Evolutionary conservation across 2,329 filamentous ascomycete species (phyloP).

Genomic region (Ascosphaera apis): DNA sequence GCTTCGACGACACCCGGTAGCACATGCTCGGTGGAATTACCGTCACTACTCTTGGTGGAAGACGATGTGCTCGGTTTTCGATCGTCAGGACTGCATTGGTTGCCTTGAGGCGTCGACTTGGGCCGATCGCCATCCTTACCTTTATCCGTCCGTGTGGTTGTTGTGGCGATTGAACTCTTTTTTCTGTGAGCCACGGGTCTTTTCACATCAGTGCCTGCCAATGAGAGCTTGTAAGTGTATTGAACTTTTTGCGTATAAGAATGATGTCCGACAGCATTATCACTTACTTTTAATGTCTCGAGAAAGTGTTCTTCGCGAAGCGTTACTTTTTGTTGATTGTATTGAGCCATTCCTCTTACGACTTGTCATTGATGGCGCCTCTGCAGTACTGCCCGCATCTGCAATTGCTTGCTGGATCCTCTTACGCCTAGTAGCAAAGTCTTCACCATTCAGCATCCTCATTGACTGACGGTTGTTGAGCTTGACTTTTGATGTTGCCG

Average conservation of each 20-base stretch:
- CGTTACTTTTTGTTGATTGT: too few relatives aligned
- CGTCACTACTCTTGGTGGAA: neutral
- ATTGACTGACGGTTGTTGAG: conserved; percentile 14
- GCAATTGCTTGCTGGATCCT: conserved; percentile 48
- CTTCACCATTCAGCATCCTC: conserved; percentile 43
- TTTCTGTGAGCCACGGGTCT: too few relatives aligned
- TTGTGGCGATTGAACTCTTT: neutral
- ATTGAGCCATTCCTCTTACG: too few relatives aligned
- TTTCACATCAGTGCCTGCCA: too few relatives aligned
- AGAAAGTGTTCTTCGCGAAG: too few relatives aligned
- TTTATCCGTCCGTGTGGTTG: neutral
- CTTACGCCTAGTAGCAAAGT: conserved; percentile 63
- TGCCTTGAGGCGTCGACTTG: neutral
- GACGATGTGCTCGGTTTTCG: neutral
- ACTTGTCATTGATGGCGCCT: neutral
- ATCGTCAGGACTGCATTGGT: neutral
- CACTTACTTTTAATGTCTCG: too few relatives aligned
- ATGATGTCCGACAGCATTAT: too few relatives aligned
- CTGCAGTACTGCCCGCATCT: neutral
- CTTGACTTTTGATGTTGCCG: conserved; percentile 9
- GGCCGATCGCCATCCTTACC: neutral
- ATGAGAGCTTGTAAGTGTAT: too few relatives aligned
- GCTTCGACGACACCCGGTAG: too few relatives aligned
- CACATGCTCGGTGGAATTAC: neutral
- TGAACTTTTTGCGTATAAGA: too few relatives aligned